Evolutionary conservation across 2,329 filamentous ascomycete species (phyloP).

Genomic region (Phaeomoniella chlamydospora): DNA sequence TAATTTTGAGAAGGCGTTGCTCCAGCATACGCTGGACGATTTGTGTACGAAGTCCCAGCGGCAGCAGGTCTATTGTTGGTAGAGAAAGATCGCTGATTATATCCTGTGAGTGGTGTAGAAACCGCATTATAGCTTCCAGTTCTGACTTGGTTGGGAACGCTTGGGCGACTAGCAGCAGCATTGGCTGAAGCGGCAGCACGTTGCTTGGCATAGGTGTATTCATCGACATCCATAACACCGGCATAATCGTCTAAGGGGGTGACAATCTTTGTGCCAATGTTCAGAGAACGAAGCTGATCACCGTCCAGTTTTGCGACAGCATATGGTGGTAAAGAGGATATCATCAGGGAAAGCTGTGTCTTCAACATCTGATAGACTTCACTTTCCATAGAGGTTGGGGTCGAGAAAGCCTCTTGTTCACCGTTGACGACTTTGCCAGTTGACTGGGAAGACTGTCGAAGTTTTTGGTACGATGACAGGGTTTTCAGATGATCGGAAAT

Average conservation of each 20-base stretch:
- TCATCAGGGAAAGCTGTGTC: conserved; percentile 57
- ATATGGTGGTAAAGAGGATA: conserved; percentile 66
- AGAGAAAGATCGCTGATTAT: conserved; percentile 7
- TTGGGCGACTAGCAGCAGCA: conserved; percentile 16
- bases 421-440: conserved; percentile 25
- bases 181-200: conserved; percentile 19
- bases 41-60: conserved; percentile 15
- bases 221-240: conserved; percentile 75
- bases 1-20: conserved; percentile 14
- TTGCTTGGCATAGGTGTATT: conserved; percentile 40
- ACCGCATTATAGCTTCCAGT: neutral
- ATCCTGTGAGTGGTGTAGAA: neutral
- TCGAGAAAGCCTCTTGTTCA: conserved; percentile 32
- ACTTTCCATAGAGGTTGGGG: conserved; percentile 40
- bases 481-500: conserved; percentile 48
- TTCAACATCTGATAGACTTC: conserved; percentile 59
- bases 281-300: conserved; percentile 68
- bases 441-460: conserved; percentile 34
- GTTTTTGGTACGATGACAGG: conserved; percentile 48
- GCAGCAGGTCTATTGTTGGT: conserved; percentile 14
- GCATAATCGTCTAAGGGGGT: conserved; percentile 59
- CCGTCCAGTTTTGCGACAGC: conserved; percentile 76
- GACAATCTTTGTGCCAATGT: conserved; percentile 65
- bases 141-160: conserved; percentile 14
- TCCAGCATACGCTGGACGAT: conserved; percentile 14